Conservation (phyloP, 805 yeast species). For the Kluyveromyces dobzhanskii region DNA sequence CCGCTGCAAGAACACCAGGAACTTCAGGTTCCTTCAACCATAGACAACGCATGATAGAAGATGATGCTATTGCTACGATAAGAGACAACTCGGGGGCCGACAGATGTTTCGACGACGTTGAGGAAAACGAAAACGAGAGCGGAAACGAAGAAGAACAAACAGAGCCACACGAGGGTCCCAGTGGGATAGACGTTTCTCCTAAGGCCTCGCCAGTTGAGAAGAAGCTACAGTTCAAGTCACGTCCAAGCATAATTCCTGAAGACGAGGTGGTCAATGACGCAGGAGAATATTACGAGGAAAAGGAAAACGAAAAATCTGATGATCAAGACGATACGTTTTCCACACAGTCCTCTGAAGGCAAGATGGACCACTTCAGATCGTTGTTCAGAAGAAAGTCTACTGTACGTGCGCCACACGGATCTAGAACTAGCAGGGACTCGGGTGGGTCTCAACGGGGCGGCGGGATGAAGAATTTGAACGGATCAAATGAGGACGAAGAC, state of each 20-base stretch:
- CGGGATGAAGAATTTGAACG: constrained; percentile 10
- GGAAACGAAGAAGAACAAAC: background rate
- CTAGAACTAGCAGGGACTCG: background rate
- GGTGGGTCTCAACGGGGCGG: constrained; percentile 5
- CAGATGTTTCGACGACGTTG: constrained; percentile 6
- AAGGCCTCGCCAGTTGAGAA: background rate
- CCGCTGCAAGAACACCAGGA: background rate
- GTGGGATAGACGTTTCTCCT: background rate
- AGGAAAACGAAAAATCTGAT: background rate
- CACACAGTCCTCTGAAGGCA: constrained; percentile 11
- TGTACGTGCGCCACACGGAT: constrained; percentile 4
- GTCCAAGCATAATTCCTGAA: background rate
- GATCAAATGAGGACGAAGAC: constrained; percentile 16
- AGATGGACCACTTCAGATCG: constrained; percentile 16
- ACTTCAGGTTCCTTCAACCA: background rate
- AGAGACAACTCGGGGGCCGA: constrained; percentile 13
- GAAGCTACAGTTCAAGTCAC: background rate
- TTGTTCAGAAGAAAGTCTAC: constrained; percentile 15
- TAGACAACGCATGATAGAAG: constrained; percentile 11
- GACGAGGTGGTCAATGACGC: background rate
- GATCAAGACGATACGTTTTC: constrained; percentile 9
- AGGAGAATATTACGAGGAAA: background rate
- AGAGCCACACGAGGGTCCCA: background rate
- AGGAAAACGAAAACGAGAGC: constrained; percentile 5
- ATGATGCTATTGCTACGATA: constrained; percentile 16